Evolutionary conservation across 2,329 filamentous ascomycete species (phyloP), one percentile per base, ranked within the genome.

Genomic region (Aspergillus spinulosporus): DNA sequence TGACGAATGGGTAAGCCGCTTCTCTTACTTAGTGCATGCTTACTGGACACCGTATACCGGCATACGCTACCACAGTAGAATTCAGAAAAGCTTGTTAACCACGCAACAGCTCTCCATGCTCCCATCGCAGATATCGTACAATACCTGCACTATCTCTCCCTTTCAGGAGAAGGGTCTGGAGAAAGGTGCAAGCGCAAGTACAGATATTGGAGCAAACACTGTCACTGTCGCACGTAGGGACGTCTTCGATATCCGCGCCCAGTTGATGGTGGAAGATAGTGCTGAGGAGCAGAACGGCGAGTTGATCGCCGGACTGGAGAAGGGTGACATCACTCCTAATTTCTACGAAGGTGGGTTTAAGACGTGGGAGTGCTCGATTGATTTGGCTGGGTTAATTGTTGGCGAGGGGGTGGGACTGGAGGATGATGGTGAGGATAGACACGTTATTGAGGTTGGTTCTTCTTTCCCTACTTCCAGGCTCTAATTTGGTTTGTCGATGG

Each of bases 291-390:
- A 72, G 21, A 78, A 77, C 53, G 75, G 78, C 37, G 67, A 71
- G 36, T 68, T 80, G 21, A 72, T 79, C 39, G 67, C 75, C 1
- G 78, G 80, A 6, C 74, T 85, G 3, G 77, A 80, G 50, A 74
- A 81, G 52, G 80, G 81, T 2, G 84, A 87, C 64, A 77, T 87
- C 52, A 78, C 78, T 43, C 80, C 82, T 28, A 81, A 83, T 58
- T 74, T 87, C 64, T 88, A 88, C 67, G 85, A 88, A 72, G 85
- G 85, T 59, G 85, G 85, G 4, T 86, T 87, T 73, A 88, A 88
- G 66, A 87, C 84, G 14, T 88, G 85, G 85, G 85, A 88, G 71
- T 87, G 84, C 68, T 81, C 83, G 9, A 62, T 85, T 42, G 84
- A 87, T 63, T 76, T 88, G 9, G 83, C 81, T 0, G 78, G 74